Conservation (phyloP, 768 basidiomycete genomes). For the Ephemerocybe angulata region DNA sequence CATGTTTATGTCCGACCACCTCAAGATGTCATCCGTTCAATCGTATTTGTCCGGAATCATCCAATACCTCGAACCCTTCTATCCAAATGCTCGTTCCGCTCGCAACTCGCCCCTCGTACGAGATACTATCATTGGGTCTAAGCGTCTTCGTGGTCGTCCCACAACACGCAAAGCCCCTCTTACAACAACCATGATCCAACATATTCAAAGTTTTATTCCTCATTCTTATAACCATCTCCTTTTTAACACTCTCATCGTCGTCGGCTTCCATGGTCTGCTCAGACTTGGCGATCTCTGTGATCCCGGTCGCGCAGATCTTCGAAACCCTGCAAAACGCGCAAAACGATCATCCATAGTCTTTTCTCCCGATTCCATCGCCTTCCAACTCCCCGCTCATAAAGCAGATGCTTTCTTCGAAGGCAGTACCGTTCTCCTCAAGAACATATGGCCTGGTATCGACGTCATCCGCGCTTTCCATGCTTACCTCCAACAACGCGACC, state of each 20-base stretch:
- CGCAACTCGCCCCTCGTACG: slow-evolving; percentile 23
- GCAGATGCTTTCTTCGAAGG: slow-evolving; percentile 27
- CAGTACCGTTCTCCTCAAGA: slow-evolving; percentile 14
- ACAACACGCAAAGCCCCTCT: slow-evolving; percentile 26
- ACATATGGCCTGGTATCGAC: neutral
- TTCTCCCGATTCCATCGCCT: neutral
- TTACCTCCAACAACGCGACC: slow-evolving; percentile 25
- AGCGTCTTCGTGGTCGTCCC: slow-evolving; percentile 13
- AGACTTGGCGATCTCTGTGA: slow-evolving; percentile 30
- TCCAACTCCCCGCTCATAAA: slow-evolving; percentile 29
- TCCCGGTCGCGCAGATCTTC: slow-evolving; percentile 16
- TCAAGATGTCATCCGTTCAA: slow-evolving; percentile 31
- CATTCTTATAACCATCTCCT: slow-evolving; percentile 16
- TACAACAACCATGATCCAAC: slow-evolving; percentile 10
- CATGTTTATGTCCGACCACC: slow-evolving; percentile 32
- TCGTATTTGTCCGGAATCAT: slow-evolving; percentile 40
- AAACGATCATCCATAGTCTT: neutral
- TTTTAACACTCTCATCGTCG: slow-evolving; percentile 23
- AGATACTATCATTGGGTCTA: slow-evolving; percentile 28
- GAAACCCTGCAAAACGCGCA: neutral
- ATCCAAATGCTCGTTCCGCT: slow-evolving; percentile 23
- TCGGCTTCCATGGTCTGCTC: slow-evolving; percentile 29
- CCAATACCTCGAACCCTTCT: slow-evolving; percentile 30
- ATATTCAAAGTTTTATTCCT: neutral
- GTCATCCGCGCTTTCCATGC: slow-evolving; percentile 9